Conservation (phyloP, 768 basidiomycete species). For the Hericium rajendrae region DNA sequence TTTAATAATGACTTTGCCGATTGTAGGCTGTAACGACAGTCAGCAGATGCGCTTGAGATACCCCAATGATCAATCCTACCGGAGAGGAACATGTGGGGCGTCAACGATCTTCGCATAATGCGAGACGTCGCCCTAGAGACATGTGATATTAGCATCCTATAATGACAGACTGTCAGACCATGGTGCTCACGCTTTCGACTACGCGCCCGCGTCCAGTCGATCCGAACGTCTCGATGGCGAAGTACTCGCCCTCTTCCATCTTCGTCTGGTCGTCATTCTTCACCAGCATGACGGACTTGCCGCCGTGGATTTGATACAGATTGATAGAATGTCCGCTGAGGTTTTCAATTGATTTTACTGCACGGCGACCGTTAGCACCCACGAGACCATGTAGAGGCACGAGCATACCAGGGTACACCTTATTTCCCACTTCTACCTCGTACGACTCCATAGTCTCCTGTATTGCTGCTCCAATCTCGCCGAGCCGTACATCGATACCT, state of each 20-base stretch:
- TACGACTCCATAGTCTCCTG: slow-evolving; percentile 99
- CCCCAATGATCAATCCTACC: slow-evolving; percentile 32
- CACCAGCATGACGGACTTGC: slow-evolving; percentile 85
- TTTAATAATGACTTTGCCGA: slow-evolving; percentile 81
- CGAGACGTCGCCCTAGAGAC: slow-evolving; percentile 74
- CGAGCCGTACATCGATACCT: slow-evolving; percentile 90
- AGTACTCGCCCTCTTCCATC: slow-evolving; percentile 99
- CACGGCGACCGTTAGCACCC: slow-evolving; percentile 9
- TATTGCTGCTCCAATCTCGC: slow-evolving; percentile 84
- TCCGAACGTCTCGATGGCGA: slow-evolving; percentile 98
- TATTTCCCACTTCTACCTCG: slow-evolving; percentile 88
- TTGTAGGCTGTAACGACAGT: slow-evolving; percentile 43
- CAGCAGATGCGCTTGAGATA: background rate
- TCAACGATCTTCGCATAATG: slow-evolving; percentile 78
- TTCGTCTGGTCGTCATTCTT: slow-evolving; percentile 85
- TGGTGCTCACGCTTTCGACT: slow-evolving; percentile 53
- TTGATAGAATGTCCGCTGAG: slow-evolving; percentile 93
- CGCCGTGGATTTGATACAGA: slow-evolving; percentile 86
- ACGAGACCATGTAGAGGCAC: background rate
- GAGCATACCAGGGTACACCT: slow-evolving; percentile 61
- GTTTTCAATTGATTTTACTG: slow-evolving; percentile 91
- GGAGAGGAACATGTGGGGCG: slow-evolving; percentile 62
- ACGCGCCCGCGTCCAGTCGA: slow-evolving; percentile 90
- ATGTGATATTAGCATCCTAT: slow-evolving; percentile 1
- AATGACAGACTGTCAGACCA: slow-evolving; percentile 8